These are phyloP conservation scores for Tubosaeta sp. DNA, from an alignment of 768 basidiomycete species.

Conservation along the genomic window DNA sequence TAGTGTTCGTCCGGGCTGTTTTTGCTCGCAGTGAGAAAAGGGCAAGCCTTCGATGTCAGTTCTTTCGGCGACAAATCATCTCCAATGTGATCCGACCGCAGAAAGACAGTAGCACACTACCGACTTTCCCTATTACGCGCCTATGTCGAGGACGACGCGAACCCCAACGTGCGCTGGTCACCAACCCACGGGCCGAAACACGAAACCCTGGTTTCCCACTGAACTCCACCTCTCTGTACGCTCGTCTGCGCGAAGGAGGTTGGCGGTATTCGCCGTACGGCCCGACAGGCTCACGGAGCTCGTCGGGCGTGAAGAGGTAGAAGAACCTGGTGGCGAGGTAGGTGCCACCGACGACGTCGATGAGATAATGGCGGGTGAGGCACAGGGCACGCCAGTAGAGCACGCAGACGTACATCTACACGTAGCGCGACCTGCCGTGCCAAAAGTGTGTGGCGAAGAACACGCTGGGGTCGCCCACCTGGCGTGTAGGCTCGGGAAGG, in stretches of 20 bases:
- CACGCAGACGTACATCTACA: conserved; percentile 82
- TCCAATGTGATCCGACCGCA: too few relatives aligned
- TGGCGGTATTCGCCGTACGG: conserved; percentile 74
- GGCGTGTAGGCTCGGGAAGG: conserved; percentile 92
- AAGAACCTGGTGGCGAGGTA: conserved; percentile 86
- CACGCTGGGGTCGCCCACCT: conserved; percentile 85
- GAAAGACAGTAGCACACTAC: too few relatives aligned
- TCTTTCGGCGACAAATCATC: too few relatives aligned
- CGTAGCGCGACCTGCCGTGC: conserved; percentile 60
- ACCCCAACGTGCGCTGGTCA: conserved; percentile 2
- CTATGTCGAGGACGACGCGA: not conserved
- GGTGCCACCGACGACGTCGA: conserved; percentile 92
- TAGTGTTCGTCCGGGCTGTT: too few relatives aligned
- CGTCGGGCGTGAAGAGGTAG: conserved; percentile 83
- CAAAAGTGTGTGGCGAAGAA: conserved; percentile 95
- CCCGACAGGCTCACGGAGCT: conserved; percentile 42
- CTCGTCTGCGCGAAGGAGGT: conserved; percentile 73
- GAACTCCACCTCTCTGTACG: conserved; percentile 80
- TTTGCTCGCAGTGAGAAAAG: too few relatives aligned
- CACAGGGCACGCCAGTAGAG: conserved; percentile 99
- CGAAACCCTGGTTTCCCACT: conserved; percentile 51
- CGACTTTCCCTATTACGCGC: not conserved
- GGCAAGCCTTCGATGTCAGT: too few relatives aligned
- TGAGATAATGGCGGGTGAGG: conserved; percentile 96
- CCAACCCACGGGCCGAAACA: conserved; percentile 39